phyloP scores from a whole-genome alignment of 2,329 filamentous ascomycete species.

The Pseudocercospora fijiensis region DNA sequence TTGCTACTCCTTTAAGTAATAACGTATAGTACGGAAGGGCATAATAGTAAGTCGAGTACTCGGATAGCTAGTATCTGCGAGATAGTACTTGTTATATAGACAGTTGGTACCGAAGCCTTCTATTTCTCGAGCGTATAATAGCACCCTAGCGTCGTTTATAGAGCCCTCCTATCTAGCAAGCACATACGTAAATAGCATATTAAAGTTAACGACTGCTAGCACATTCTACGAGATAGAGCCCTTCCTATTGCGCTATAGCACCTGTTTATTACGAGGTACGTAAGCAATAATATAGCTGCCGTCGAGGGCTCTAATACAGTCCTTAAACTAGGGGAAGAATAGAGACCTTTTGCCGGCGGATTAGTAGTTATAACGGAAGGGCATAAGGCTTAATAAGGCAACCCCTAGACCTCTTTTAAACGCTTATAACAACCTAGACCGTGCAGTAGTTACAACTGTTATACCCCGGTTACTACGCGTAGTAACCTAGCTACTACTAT shows the following conservation, averaged over 20 bases:
- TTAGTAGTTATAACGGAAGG: no score
- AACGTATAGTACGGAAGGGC: background rate
- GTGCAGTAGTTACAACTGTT: no score
- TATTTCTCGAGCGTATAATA: background rate
- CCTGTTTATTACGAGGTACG: background rate
- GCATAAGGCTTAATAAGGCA: no score
- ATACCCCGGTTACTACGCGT: no score
- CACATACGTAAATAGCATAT: slow-evolving; percentile 6
- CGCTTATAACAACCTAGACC: no score
- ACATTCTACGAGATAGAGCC: background rate
- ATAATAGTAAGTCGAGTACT: background rate
- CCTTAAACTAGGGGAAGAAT: background rate
- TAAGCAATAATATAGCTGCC: background rate
- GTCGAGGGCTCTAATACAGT: no score
- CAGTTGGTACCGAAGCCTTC: background rate
- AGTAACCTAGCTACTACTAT: no score
- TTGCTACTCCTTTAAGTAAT: background rate
- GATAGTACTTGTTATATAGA: background rate
- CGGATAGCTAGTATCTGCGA: no score
- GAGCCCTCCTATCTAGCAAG: slow-evolving; percentile 6
- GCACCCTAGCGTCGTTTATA: background rate
- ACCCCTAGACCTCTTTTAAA: no score
- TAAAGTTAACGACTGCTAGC: slow-evolving; percentile 7
- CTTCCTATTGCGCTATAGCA: slow-evolving; percentile 4
- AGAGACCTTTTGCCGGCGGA: no score